Percentiles rank a stretch among this genome's conserved stretches.
Evolutionary conservation across 805 yeast genomes (phyloP).

Genomic region (Metschnikowia sp.): DNA sequence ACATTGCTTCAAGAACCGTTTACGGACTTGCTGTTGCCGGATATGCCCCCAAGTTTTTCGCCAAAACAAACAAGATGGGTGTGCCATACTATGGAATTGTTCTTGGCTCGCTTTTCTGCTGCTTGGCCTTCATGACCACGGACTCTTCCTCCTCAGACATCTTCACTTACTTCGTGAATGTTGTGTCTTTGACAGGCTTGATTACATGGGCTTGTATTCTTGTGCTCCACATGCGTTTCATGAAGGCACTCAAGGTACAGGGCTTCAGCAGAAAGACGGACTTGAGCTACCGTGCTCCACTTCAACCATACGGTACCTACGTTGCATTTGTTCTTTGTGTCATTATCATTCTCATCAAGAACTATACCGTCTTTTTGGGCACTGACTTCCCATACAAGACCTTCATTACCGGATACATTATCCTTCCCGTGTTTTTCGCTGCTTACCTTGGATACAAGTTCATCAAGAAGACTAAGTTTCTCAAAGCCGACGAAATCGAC

Average conservation of each 20-base stretch:
- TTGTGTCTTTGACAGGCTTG: conserved; percentile 72
- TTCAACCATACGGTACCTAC: conserved; percentile 67
- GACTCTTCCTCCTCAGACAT: conserved; percentile 53
- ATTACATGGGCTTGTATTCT: conserved; percentile 73
- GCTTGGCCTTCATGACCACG: conserved; percentile 69
- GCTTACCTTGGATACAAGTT: conserved; percentile 61
- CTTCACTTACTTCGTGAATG: conserved; percentile 69
- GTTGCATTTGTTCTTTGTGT: conserved; percentile 52
- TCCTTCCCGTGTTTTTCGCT: conserved; percentile 60
- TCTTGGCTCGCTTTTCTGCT: conserved; percentile 51
- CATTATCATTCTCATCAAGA: conserved; percentile 57
- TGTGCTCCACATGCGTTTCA: conserved; percentile 63
- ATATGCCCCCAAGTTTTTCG: conserved; percentile 31
- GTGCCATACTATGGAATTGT: conserved; percentile 63
- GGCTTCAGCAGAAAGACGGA: conserved; percentile 51
- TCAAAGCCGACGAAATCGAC: conserved; percentile 58
- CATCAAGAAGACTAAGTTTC: conserved; percentile 44
- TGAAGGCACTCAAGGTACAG: conserved; percentile 63
- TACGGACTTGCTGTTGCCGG: conserved; percentile 22
- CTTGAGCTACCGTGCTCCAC: conserved; percentile 61
- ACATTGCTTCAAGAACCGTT: conserved; percentile 20
- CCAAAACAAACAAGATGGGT: conserved; percentile 55
- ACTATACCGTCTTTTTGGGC: conserved; percentile 66
- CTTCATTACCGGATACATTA: conserved; percentile 77
- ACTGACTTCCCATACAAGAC: conserved; percentile 46